Evolutionary conservation across 2,329 filamentous ascomycete species (phyloP).

Genomic region (Huntiella bhutanensis): DNA sequence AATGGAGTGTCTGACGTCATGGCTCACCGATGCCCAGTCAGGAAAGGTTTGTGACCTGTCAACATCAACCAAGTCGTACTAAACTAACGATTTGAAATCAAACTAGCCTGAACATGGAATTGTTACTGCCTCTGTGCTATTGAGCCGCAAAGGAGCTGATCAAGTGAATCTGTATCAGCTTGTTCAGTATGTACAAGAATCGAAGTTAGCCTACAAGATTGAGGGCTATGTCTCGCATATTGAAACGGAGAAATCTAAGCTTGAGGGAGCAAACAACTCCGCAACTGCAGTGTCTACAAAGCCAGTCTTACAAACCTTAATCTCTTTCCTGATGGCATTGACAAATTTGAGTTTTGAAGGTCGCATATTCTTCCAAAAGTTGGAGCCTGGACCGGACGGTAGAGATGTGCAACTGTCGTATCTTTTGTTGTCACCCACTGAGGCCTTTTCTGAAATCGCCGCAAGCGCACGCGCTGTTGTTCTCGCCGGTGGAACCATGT

Average conservation of each 20-base stretch:
- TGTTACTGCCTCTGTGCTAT: slow-evolving; percentile 51
- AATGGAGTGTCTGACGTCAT: slow-evolving; percentile 56
- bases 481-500: slow-evolving; percentile 91
- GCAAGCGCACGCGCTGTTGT: slow-evolving; percentile 72
- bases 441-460: slow-evolving; percentile 78
- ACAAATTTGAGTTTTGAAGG: slow-evolving; percentile 68
- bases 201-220: slow-evolving; percentile 83
- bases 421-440: slow-evolving; percentile 73
- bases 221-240: slow-evolving; percentile 63
- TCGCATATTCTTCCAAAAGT: slow-evolving; percentile 43
- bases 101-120: slow-evolving; percentile 38
- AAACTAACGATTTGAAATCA: not conserved
- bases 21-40: slow-evolving; percentile 37
- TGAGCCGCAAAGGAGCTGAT: slow-evolving; percentile 72
- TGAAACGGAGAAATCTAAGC: slow-evolving; percentile 27
- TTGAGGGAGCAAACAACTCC: slow-evolving; percentile 12
- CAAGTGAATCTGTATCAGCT: slow-evolving; percentile 90
- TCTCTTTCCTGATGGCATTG: slow-evolving; percentile 54
- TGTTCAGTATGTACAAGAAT: slow-evolving; percentile 72
- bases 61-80: not conserved
- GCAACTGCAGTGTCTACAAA: slow-evolving; percentile 16
- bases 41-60: slow-evolving; percentile 23
- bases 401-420: slow-evolving; percentile 52
- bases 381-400: slow-evolving; percentile 15
- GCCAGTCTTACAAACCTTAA: slow-evolving; percentile 35